These are phyloP conservation scores for Aureobasidium sp. DNA, from an alignment of 2,329 filamentous ascomycete species.

Conservation along the genomic window DNA sequence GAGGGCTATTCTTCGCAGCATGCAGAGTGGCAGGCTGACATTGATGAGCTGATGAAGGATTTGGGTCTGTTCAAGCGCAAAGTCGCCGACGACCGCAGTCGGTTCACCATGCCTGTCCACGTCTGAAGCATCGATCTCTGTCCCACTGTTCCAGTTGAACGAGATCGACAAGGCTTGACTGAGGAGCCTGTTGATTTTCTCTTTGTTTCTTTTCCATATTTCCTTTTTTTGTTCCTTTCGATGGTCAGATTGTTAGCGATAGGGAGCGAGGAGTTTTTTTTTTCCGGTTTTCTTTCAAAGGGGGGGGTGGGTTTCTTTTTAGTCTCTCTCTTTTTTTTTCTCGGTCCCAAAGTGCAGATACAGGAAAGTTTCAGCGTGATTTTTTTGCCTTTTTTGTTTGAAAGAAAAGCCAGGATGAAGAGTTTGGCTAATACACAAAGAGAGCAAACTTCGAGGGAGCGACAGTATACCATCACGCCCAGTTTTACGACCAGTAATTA, in stretches of 20 bases:
- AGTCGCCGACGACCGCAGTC: slow-evolving; percentile 70
- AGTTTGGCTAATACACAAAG: too few relatives aligned
- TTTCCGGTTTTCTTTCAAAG: not conserved
- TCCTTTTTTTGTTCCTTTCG: not conserved
- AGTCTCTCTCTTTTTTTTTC: too few relatives aligned
- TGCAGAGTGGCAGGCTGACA: slow-evolving; percentile 62
- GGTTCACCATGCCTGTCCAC: slow-evolving; percentile 40
- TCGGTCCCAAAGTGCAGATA: too few relatives aligned
- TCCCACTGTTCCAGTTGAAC: not conserved
- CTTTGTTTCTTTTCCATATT: not conserved
- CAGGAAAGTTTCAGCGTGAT: too few relatives aligned
- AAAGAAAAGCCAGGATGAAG: too few relatives aligned
- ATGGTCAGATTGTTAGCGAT: not conserved
- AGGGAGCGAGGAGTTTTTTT: slow-evolving; percentile 12
- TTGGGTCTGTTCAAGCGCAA: slow-evolving; percentile 75
- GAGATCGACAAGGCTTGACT: not conserved
- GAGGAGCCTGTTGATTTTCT: not conserved
- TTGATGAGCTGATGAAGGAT: slow-evolving; percentile 76
- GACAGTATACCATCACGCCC: too few relatives aligned
- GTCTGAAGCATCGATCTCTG: not conserved
- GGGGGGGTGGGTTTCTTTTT: too few relatives aligned
- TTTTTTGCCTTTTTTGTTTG: too few relatives aligned
- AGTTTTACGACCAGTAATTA: too few relatives aligned
- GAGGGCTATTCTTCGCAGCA: slow-evolving; percentile 36
- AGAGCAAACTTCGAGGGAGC: too few relatives aligned